Evolutionary conservation across 805 yeast genomes (phyloP).

Genomic region (Lipomyces mesembrius): DNA sequence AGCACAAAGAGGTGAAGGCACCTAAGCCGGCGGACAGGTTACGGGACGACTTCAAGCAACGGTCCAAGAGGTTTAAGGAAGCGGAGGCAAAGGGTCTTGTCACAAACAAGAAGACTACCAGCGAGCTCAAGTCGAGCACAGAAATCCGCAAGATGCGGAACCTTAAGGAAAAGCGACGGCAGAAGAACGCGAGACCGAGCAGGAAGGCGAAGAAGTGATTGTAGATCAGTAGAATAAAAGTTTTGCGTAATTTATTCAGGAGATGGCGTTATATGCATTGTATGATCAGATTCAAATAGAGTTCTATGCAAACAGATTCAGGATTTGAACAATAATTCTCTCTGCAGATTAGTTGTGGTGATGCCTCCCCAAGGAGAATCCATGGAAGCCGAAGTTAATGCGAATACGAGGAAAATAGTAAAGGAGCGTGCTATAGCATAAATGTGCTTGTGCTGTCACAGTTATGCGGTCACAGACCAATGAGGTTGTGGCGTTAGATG

Average conservation of each 20-base stretch:
- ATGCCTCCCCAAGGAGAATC: too few species aligned
- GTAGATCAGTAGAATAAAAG: neutral
- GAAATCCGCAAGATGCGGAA: conserved; percentile 80
- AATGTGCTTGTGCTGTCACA: neutral
- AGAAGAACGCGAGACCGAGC: conserved; percentile 83
- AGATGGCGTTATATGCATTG: neutral
- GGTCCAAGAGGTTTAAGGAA: conserved; percentile 77
- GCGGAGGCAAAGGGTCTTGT: conserved; percentile 75
- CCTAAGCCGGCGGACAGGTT: conserved; percentile 90
- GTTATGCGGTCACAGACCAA: neutral
- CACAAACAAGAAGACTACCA: conserved; percentile 45
- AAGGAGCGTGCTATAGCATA: neutral
- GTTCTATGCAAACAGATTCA: too few species aligned
- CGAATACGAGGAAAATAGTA: neutral
- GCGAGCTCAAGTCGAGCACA: conserved; percentile 70
- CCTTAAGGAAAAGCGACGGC: conserved; percentile 69
- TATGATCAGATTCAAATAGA: neutral
- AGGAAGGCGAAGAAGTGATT: conserved; percentile 43
- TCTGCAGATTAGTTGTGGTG: too few species aligned
- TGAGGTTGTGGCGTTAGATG: neutral
- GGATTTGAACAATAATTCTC: neutral
- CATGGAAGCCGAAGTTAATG: neutral
- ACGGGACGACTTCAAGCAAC: conserved; percentile 83
- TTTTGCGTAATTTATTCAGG: neutral
- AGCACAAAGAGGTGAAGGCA: conserved; percentile 74